Evolutionary conservation across 2,329 filamentous ascomycete genomes (phyloP).

Genomic region (Penicillium sp.): DNA sequence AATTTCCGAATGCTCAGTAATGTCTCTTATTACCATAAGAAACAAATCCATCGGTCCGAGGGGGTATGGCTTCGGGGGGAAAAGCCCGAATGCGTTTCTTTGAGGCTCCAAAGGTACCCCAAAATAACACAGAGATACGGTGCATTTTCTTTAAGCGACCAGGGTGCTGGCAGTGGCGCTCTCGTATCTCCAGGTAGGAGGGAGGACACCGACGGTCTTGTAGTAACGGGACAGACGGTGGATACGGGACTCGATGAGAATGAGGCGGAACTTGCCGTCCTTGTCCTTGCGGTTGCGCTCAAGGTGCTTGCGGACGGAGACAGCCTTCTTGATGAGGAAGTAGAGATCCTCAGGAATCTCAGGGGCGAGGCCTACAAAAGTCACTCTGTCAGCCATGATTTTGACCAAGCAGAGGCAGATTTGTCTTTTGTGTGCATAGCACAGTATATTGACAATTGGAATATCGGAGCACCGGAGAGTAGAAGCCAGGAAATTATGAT

Average conservation of each 20-base stretch:
- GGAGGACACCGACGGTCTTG: slow-evolving; percentile 82
- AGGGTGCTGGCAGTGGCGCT: slow-evolving; percentile 91
- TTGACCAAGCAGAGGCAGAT: slow-evolving; percentile 80
- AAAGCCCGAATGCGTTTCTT: background rate
- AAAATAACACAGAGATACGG: background rate
- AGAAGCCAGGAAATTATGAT: background rate
- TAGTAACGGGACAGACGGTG: slow-evolving; percentile 99
- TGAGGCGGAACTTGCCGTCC: slow-evolving; percentile 99
- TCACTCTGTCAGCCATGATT: slow-evolving; percentile 83
- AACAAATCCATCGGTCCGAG: background rate
- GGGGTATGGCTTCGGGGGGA: background rate
- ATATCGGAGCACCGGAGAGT: background rate
- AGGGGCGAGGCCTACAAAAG: slow-evolving; percentile 87
- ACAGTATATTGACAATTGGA: slow-evolving; percentile 10
- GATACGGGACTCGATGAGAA: slow-evolving; percentile 99
- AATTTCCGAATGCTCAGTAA: background rate
- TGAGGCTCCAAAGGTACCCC: background rate
- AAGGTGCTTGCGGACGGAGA: slow-evolving; percentile 99
- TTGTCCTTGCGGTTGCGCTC: slow-evolving; percentile 99
- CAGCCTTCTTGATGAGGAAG: slow-evolving; percentile 99
- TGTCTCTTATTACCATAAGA: background rate
- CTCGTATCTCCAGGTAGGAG: slow-evolving; percentile 99
- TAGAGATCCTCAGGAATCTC: slow-evolving; percentile 99
- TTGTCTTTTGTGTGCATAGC: slow-evolving; percentile 19
- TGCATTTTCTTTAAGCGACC: slow-evolving; percentile 65